Conservation (phyloP, 140 eudicot species). For the Flaveria floridana region DNA sequence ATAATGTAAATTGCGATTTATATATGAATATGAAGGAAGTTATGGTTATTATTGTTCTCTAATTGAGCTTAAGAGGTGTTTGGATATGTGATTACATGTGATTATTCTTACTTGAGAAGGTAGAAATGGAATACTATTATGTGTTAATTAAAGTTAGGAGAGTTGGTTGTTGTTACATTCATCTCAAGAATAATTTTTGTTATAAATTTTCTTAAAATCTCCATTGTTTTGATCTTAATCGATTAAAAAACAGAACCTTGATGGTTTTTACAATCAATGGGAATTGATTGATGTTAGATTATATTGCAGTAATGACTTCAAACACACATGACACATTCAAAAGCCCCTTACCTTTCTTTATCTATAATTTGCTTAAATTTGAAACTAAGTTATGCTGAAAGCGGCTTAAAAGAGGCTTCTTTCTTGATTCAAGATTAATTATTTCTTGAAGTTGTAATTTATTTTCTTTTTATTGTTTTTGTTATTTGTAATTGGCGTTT, state of each 20-base stretch:
- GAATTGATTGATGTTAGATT: not conserved
- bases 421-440: not conserved
- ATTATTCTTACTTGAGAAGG: constrained; percentile 2
- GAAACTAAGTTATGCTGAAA: not conserved
- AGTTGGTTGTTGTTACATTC: not conserved
- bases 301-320: no score
- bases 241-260: not conserved
- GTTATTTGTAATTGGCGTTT: not conserved
- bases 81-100: constrained; percentile 13
- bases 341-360: no score
- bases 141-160: not conserved
- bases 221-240: not conserved
- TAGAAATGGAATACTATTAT: not conserved
- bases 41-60: not conserved
- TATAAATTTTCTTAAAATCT: not conserved
- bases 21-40: not conserved
- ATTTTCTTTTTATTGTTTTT: not conserved
- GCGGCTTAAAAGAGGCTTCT: not conserved
- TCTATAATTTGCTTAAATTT: no score
- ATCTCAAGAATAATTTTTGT: not conserved
- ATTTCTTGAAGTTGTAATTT: not conserved
- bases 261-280: no score
- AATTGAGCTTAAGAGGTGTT: constrained; percentile 2
- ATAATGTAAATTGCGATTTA: not conserved
- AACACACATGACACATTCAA: no score